Evolutionary conservation across 1,284 basidiomycete genomes (phyloP).

Genomic region (Marasmius sp.): DNA sequence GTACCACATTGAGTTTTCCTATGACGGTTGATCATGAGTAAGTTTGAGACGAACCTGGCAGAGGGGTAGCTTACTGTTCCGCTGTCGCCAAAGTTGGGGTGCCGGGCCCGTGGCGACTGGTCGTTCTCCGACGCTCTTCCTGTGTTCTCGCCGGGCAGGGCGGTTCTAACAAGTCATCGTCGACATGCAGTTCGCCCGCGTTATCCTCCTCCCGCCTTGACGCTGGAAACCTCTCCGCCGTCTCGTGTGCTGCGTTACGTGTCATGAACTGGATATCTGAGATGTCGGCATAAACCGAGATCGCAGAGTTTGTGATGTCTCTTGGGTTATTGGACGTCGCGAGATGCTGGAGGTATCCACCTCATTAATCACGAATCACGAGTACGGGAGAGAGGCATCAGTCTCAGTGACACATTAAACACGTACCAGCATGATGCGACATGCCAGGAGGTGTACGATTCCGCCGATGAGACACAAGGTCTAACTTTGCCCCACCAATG

Average conservation of each 20-base stretch:
- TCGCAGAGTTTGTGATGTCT: conserved; percentile 6
- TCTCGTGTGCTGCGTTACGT: neutral
- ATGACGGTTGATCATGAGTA: too few species aligned
- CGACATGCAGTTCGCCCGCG: too few species aligned
- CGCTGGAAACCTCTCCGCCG: neutral
- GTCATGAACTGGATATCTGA: conserved; percentile 4
- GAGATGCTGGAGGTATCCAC: conserved; percentile 2
- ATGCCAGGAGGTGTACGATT: conserved; percentile 8
- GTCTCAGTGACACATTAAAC: too few species aligned
- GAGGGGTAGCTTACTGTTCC: too few species aligned
- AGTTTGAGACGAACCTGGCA: too few species aligned
- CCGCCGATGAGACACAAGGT: neutral
- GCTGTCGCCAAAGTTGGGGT: too few species aligned
- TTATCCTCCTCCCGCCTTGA: neutral
- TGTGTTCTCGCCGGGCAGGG: too few species aligned
- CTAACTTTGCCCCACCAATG: conserved; percentile 19
- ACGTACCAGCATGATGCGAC: conserved; percentile 19
- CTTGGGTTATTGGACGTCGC: conserved; percentile 4
- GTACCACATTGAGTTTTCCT: too few species aligned
- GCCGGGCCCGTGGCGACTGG: too few species aligned
- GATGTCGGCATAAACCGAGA: neutral
- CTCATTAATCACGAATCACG: neutral
- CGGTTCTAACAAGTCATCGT: too few species aligned
- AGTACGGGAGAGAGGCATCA: neutral
- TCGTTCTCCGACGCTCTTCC: too few species aligned